Evolutionary conservation across 2,329 filamentous ascomycete species (phyloP), one percentile per base, ranked within the genome.

Genomic region (Aspergillus amoenus): DNA sequence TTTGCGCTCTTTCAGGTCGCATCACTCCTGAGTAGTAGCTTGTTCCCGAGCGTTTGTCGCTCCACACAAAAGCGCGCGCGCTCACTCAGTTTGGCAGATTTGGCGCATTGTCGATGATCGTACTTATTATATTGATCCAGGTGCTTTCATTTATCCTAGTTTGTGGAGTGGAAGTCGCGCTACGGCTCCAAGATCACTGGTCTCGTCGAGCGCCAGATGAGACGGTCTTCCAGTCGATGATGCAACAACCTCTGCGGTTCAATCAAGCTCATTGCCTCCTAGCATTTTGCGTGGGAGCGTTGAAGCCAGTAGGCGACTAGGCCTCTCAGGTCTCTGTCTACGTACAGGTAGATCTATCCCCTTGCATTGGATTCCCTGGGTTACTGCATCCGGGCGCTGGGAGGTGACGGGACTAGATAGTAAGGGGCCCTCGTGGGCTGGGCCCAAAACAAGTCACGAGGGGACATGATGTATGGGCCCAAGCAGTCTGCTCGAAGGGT

Each of bases 201-300:
- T 46, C 15, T n/a, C 12, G 15, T 17, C 24, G 8, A 32, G 15
- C 15, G n/a, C 27, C 34, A 18, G 18, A 18, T 18, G 18, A 37
- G 34, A 8, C 18, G 21, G 37, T 43, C 54, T 18, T n/a, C 27
- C 22, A 48, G 51, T 45, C 46, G 45, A 45, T 56, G 39, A 56
- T 50, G 41, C 44, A 39, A 42, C 39, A 9, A 40, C 9, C 15
- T 41, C 56, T 61, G 57, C 58, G 57, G 59, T 57, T 60, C 54
- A 54, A 61, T 59, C 58, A 65, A 60, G 60, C 60, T 63, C 56
- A 61, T 62, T 40, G 51, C 44, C 55, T 61, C 52, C 57, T 59
- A 15, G 30, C 55, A 55, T 44, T 53, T 60, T 61, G 52, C 48
- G 27, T 45, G 21, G 17, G 56, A 42, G 41, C 46, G 27, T 53